A percentile compares a stretch with the other conserved stretches of the same genome.
phyloP scores from a whole-genome alignment of 805 yeast species.

The Tetrapisispora iriomotensis region DNA sequence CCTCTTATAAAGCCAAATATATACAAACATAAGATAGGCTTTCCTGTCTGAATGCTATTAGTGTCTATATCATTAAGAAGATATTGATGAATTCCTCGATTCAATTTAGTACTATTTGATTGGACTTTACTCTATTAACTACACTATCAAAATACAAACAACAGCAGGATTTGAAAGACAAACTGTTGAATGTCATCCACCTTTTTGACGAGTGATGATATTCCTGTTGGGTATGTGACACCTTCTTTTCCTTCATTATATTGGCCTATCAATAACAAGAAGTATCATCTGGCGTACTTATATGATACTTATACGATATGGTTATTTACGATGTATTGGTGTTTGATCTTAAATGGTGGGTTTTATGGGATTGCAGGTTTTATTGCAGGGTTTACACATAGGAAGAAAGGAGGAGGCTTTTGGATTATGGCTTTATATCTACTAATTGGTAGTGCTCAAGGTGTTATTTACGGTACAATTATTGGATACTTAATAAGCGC shows the following conservation, averaged over 20 bases:
- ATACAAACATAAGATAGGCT: too few species aligned
- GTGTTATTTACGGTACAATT: slow-evolving; percentile 61
- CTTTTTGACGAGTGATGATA: slow-evolving; percentile 38
- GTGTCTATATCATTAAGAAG: too few species aligned
- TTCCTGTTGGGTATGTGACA: slow-evolving; percentile 72
- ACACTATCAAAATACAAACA: too few species aligned
- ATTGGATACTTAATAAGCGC: slow-evolving; percentile 68
- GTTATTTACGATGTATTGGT: slow-evolving; percentile 77
- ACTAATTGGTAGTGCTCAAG: slow-evolving; percentile 51
- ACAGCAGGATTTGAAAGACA: background rate
- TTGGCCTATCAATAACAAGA: slow-evolving; percentile 49
- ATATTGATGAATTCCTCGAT: too few species aligned
- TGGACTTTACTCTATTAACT: too few species aligned
- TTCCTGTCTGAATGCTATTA: too few species aligned
- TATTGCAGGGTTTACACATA: slow-evolving; percentile 45
- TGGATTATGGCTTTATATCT: slow-evolving; percentile 40
- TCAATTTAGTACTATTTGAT: too few species aligned
- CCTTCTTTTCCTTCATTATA: slow-evolving; percentile 76
- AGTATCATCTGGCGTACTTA: slow-evolving; percentile 40
- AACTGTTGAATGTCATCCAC: slow-evolving; percentile 6
- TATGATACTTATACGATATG: slow-evolving; percentile 68
- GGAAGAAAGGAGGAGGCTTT: slow-evolving; percentile 33
- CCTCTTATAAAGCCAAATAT: too few species aligned
- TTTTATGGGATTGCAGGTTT: slow-evolving; percentile 58
- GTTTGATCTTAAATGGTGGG: slow-evolving; percentile 53